These are phyloP conservation scores for Metschnikowia aberdeeniae DNA, from an alignment of 805 yeast genomes.

Conservation along the genomic window DNA sequence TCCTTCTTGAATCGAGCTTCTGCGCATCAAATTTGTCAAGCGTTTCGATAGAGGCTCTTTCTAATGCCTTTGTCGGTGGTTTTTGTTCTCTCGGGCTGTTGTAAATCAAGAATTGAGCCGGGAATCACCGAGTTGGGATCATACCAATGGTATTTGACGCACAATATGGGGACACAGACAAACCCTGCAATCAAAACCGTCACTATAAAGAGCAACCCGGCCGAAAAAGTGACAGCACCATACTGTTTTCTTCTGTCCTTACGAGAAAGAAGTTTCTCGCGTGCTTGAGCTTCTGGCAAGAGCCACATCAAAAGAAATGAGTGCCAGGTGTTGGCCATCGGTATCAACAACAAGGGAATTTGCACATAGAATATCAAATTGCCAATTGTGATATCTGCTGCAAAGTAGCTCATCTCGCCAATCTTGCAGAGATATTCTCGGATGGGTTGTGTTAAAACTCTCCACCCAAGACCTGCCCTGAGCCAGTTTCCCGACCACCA, in stretches of 20 bases:
- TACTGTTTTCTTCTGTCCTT: conserved; percentile 16
- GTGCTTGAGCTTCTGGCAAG: conserved; percentile 49
- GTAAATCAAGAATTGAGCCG: conserved; percentile 21
- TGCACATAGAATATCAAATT: conserved; percentile 57
- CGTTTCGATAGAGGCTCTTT: conserved; percentile 12
- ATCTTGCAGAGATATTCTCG: conserved; percentile 62
- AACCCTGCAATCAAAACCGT: conserved; percentile 5
- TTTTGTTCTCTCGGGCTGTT: conserved; percentile 42
- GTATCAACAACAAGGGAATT: conserved; percentile 57
- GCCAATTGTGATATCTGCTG: conserved; percentile 57
- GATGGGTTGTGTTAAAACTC: conserved; percentile 55
- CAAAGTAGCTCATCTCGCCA: conserved; percentile 64
- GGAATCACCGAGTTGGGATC: conserved; percentile 27
- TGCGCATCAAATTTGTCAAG: background rate
- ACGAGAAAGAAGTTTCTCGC: conserved; percentile 27
- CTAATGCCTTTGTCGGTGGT: conserved; percentile 34
- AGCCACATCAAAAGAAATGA: conserved; percentile 67
- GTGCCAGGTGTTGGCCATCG: conserved; percentile 64
- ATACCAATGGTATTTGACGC: conserved; percentile 8
- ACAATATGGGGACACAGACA: conserved; percentile 7
- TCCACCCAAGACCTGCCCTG: conserved; percentile 58
- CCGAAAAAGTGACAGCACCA: conserved; percentile 4
- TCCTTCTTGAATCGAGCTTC: background rate
- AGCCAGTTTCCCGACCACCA: conserved; percentile 70
- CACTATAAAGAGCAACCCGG: conserved; percentile 1